phyloP scores from a whole-genome alignment of 2,329 filamentous ascomycete genomes.

The Endocalyx cinctus region DNA sequence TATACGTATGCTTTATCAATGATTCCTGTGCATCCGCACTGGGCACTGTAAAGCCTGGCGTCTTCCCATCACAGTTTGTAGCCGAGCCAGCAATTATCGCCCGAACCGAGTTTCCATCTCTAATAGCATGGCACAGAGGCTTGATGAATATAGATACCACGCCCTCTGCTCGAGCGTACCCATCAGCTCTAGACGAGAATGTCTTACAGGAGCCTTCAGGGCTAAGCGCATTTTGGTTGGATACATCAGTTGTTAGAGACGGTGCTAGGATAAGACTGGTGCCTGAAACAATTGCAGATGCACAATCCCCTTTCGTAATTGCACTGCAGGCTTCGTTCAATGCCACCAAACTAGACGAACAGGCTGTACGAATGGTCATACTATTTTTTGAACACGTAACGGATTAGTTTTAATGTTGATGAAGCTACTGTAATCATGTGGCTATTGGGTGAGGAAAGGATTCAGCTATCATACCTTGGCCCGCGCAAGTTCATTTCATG shows the following conservation, averaged over 20 bases:
- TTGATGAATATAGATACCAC: constrained; percentile 15
- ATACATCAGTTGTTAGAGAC: constrained; percentile 23
- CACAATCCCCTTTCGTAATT: constrained; percentile 21
- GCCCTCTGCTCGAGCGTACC: constrained; percentile 20
- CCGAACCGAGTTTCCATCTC: constrained; percentile 16
- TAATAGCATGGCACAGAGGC: constrained; percentile 14
- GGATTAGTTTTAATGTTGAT: too few relatives aligned
- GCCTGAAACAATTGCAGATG: constrained; percentile 29
- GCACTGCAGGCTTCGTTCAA: constrained; percentile 25
- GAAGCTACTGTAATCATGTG: too few relatives aligned
- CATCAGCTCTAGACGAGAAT: constrained; percentile 23
- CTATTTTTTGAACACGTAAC: too few relatives aligned
- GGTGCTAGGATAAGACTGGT: constrained; percentile 29
- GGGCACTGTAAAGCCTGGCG: constrained; percentile 19
- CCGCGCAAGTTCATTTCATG: constrained; percentile 16
- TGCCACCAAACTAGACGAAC: constrained; percentile 29
- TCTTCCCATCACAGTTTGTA: constrained; percentile 19
- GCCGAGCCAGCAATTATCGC: constrained; percentile 18
- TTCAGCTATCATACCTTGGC: constrained; percentile 17
- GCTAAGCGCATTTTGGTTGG: constrained; percentile 29
- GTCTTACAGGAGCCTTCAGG: constrained; percentile 22
- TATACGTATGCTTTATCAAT: constrained; percentile 13
- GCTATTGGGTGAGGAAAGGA: too few relatives aligned
- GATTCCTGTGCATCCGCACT: constrained; percentile 17
- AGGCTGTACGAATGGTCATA: constrained; percentile 26